These are phyloP conservation scores for Pseudotulostoma volvatum DNA, from an alignment of 495 filamentous ascomycete species.

Conservation along the genomic window DNA sequence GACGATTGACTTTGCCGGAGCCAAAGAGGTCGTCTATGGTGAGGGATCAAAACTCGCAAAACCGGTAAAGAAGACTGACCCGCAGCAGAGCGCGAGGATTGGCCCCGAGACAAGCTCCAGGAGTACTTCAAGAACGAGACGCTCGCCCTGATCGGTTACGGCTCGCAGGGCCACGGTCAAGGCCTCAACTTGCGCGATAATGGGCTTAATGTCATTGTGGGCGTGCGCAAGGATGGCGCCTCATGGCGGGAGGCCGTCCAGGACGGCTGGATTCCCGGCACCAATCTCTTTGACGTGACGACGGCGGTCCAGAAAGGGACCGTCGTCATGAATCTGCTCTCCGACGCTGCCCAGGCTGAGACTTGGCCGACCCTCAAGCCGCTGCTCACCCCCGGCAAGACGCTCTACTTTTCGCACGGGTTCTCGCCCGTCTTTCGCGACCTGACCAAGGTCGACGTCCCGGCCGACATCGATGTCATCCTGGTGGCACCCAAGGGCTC, in stretches of 20 bases:
- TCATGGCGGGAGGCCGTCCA: slow-evolving; percentile 95
- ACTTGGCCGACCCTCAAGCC: slow-evolving; percentile 98
- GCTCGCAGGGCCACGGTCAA: slow-evolving; percentile 96
- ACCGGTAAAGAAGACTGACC: slow-evolving; percentile 3
- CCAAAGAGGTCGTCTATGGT: slow-evolving; percentile 87
- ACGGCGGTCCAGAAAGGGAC: slow-evolving; percentile 88
- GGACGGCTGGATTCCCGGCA: slow-evolving; percentile 95
- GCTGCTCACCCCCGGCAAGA: slow-evolving; percentile 97
- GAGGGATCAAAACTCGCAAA: slow-evolving; percentile 11
- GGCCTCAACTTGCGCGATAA: slow-evolving; percentile 98
- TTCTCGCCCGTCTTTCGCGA: slow-evolving; percentile 99
- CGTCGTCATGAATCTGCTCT: slow-evolving; percentile 97
- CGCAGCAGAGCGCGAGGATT: slow-evolving; percentile 77
- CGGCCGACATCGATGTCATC: slow-evolving; percentile 91
- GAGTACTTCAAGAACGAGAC: slow-evolving; percentile 99
- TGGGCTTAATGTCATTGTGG: slow-evolving; percentile 94
- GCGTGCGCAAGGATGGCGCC: slow-evolving; percentile 92
- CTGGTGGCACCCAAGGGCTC: slow-evolving; percentile 98
- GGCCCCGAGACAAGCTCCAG: slow-evolving; percentile 95
- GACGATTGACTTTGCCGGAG: slow-evolving; percentile 73
- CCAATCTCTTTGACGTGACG: slow-evolving; percentile 94
- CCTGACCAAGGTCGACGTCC: slow-evolving; percentile 95
- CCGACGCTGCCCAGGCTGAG: slow-evolving; percentile 92
- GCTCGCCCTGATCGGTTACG: slow-evolving; percentile 96
- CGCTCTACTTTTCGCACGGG: slow-evolving; percentile 99